Evolutionary conservation across 306 rosid species (phyloP), one percentile per base, ranked within the genome.

Genomic region (Mucuna pruriens): DNA sequence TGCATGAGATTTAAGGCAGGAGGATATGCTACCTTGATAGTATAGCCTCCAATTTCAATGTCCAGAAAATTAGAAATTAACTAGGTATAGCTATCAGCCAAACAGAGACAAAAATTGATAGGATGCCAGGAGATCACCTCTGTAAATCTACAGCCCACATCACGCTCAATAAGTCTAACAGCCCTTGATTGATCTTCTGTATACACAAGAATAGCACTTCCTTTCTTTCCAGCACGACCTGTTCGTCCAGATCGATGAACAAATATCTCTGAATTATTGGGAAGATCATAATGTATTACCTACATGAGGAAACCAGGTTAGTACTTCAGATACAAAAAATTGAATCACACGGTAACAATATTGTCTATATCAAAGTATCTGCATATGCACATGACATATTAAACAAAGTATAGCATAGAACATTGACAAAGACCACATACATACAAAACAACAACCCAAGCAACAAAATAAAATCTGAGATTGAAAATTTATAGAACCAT

Each of bases 141-240:
- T 0, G 79, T 77, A 92, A 96, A 96, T 86, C 66, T 89, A 88
- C 85, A 69, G 68, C 98, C 98, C 60, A 96, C 98, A 60, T 96
- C 99, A 49, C 92, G 91, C 86, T 96, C 99, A 76, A 96, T 93
- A 25, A 72, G 16, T 87, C 45, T 90, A 31, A 94, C 90, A 72
- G 90, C 86, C 89, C 92, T 92, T 19, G 87, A 11, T 82, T 96
- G 95, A 51, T 83, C 94, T 10, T 85, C 90, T 2, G 95, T 63
- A 86, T 96, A 82, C 29, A 96, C 81, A 69, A 92, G 91, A 87
- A 96, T 89, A 58, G 97, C 99, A 78, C 83, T 71, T 79, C 99
- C 99, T 85, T 89, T 96, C 92, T 90, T 96, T 75, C 99, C 99
- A 77, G 99, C 98, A 84, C 99, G 97, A 33, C 99, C 99, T 68